A percentile compares a stretch with the other conserved stretches of the same genome.
phyloP scores from a whole-genome alignment of 768 basidiomycete genomes.

The Mycena galopus region DNA sequence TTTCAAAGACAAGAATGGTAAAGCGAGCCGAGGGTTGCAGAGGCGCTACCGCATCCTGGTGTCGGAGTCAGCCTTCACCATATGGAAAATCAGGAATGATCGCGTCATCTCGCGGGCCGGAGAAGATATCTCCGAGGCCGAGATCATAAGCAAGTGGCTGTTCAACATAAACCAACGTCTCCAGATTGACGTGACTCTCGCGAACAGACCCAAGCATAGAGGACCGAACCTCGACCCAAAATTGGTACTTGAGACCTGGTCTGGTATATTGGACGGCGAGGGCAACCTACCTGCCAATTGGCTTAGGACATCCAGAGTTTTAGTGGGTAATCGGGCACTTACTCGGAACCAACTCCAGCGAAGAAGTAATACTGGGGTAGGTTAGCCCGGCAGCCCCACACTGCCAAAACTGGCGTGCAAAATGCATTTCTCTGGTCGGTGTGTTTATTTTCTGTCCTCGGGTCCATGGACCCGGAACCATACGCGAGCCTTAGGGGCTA shows the following conservation, averaged over 20 bases:
- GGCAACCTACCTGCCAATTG: not conserved
- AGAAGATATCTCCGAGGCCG: not conserved
- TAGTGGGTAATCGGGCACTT: not conserved
- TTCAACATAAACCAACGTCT: not conserved
- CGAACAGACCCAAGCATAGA: not conserved
- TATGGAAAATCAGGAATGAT: not conserved
- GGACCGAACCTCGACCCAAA: not conserved
- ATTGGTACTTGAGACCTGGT: not conserved
- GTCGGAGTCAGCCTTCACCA: not conserved
- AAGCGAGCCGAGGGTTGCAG: not conserved
- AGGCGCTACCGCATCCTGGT: not conserved
- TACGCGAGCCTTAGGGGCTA: no score
- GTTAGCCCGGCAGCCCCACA: no score
- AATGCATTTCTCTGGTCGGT: no score
- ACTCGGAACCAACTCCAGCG: not conserved
- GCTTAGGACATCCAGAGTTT: not conserved
- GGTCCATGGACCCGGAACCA: no score
- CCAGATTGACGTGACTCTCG: not conserved
- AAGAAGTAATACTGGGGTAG: no score
- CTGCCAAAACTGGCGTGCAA: no score
- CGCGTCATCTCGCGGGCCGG: not conserved
- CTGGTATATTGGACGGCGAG: not conserved
- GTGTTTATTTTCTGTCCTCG: no score
- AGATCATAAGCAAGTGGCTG: constrained; percentile 31
- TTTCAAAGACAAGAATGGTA: not conserved